These are phyloP conservation scores for Euphorbia lathyris DNA, from an alignment of 345 rosid species.

Conservation along the genomic window DNA sequence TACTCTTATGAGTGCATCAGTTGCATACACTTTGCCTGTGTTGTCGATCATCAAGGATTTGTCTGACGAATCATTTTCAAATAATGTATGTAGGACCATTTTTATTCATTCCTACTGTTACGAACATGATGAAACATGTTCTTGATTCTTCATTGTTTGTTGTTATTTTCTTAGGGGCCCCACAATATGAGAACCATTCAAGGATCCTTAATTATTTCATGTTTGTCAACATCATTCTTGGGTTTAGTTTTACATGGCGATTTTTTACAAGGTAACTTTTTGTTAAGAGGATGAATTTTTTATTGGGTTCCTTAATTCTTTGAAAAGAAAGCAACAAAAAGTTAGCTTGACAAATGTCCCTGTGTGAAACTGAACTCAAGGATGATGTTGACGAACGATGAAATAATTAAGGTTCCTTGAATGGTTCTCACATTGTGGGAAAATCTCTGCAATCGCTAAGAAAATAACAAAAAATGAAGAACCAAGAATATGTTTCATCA, in stretches of 20 bases:
- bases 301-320: no score
- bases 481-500: not conserved
- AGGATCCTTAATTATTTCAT: conserved; percentile 84
- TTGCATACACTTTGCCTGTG: conserved; percentile 70
- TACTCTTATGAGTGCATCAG: conserved; percentile 86
- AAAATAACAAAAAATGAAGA: conserved; percentile 29
- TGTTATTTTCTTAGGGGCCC: conserved; percentile 41
- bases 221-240: conserved; percentile 79
- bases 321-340: no score
- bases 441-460: no score
- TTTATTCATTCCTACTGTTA: no score
- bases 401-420: conserved; percentile 87
- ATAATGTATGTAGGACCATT: conserved; percentile 57
- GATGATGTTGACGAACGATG: conserved; percentile 77
- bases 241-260: conserved; percentile 73
- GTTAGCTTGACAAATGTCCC: conserved; percentile 76
- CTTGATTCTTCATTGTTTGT: not conserved
- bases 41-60: conserved; percentile 76
- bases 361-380: conserved; percentile 68
- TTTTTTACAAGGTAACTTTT: conserved; percentile 58
- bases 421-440: conserved; percentile 69
- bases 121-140: not conserved
- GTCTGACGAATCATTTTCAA: conserved; percentile 38
- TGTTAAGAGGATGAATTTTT: not conserved
- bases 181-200: conserved; percentile 81